Base-by-base conservation (phyloP, 1,139 yeast genomes). In the Suhomyces bokatorum region DNA sequence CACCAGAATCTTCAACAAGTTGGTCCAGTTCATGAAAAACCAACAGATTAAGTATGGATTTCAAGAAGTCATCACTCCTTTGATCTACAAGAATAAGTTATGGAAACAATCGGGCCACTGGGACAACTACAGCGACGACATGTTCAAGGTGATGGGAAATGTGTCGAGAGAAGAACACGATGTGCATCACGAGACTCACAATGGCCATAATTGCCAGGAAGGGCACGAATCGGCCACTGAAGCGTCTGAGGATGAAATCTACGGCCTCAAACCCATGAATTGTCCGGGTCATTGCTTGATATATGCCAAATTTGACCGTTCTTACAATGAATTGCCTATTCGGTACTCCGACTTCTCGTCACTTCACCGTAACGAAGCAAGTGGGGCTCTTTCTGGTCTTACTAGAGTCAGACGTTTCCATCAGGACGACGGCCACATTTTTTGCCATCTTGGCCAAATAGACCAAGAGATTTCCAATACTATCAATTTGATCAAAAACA, bases 371-470 rank as follows among this genome's bases (percentile, higher is more conserved):
- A 95, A 95, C 62, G 99, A 95, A 66, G 85, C 91, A 41, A 84
- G 95, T 45, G 99, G 99, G 27, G 96, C 99, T 1, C 75, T 95
- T 38, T 81, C 96, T 2, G 99, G 99, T 1, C 71, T 95, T 47
- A 93, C 99, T 1, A 80, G 99, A 56, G 97, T 95, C 8, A 79
- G 99, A 52, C 81, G 97, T 55, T 95, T 95, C 74, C 99, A 95
- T 64, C 99, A 95, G 68, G 99, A 95, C 63, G 99, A 95, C 64
- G 99, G 97, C 10, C 99, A 95, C 61, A 93, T 95, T 37, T 95
- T 95, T 69, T 95, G 99, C 65, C 82, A 86, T 16, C 75, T 81
- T 44, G 83, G 78, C 22, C 99, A 95, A 66, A 86, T 95, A 44
- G 83, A 84, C 58, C 67, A 72, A 37, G 99, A 95, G 64, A 89